Evolutionary conservation across 345 rosid species (phyloP).

Genomic region (Barbarea vulgaris): DNA sequence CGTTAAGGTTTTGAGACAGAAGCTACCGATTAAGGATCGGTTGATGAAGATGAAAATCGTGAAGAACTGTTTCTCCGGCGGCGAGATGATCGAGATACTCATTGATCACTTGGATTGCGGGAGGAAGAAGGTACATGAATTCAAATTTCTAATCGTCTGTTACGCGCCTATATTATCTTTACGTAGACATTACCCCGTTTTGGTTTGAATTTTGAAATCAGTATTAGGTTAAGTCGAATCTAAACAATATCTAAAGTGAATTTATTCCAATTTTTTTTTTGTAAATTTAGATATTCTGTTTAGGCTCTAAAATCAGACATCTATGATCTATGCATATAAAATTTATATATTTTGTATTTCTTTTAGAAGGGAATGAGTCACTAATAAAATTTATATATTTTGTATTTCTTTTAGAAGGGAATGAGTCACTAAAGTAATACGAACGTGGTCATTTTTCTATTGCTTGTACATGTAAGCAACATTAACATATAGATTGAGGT

Average conservation of each 20-base stretch:
- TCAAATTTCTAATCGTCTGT: conserved; percentile 15
- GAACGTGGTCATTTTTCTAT: too few relatives aligned
- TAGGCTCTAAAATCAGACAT: background rate
- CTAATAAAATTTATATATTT: too few relatives aligned
- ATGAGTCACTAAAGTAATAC: too few relatives aligned
- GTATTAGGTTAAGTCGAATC: background rate
- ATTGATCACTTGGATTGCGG: conserved; percentile 68
- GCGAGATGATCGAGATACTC: conserved; percentile 72
- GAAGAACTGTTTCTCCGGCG: conserved; percentile 83
- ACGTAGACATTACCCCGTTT: conserved; percentile 9
- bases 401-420: background rate
- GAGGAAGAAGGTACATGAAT: conserved; percentile 62
- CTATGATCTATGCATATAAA: background rate
- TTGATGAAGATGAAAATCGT: conserved; percentile 86
- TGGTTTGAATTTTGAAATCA: background rate
- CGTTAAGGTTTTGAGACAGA: conserved; percentile 63
- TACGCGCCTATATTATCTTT: background rate
- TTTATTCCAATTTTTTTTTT: background rate
- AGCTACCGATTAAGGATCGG: conserved; percentile 79
- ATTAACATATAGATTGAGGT: too few relatives aligned
- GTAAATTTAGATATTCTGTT: background rate
- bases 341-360: background rate
- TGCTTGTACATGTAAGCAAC: too few relatives aligned
- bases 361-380: background rate
- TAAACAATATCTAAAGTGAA: background rate